Conservation (phyloP, 1,139 yeast species). For the Hansenula sp. region DNA sequence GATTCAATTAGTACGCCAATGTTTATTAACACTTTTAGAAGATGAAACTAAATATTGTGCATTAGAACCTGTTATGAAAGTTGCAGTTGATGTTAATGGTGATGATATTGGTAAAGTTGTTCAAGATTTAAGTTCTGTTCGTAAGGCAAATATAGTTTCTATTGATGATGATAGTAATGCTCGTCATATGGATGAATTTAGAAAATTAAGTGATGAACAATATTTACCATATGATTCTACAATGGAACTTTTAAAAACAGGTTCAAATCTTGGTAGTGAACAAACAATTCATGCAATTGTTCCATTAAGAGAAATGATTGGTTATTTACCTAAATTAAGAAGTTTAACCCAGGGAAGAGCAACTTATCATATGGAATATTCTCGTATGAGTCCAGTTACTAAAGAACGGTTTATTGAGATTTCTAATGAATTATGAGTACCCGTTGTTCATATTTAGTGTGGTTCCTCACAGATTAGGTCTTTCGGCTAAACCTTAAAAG, state of each 20-base stretch:
- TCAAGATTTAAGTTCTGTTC: constrained; percentile 69
- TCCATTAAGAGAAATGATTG: constrained; percentile 87
- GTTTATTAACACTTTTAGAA: constrained; percentile 36
- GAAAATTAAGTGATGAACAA: constrained; percentile 44
- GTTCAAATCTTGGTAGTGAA: constrained; percentile 27
- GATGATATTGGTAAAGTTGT: constrained; percentile 78
- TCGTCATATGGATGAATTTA: constrained; percentile 39
- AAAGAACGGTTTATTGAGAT: constrained; percentile 41
- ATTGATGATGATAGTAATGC: constrained; percentile 55
- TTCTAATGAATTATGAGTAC: constrained; percentile 19
- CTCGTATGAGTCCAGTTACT: constrained; percentile 64
- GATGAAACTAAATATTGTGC: constrained; percentile 38
- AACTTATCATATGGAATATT: constrained; percentile 71
- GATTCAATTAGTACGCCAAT: constrained; percentile 40
- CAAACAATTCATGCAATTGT: constrained; percentile 71
- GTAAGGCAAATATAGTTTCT: constrained; percentile 64
- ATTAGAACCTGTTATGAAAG: constrained; percentile 85
- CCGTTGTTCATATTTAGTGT: too few species aligned
- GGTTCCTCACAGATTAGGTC: too few species aligned
- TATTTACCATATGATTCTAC: constrained; percentile 59
- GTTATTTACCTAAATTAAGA: constrained; percentile 73
- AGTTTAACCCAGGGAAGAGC: constrained; percentile 91
- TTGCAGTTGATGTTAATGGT: constrained; percentile 63
- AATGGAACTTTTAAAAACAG: constrained; percentile 22
- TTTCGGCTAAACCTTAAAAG: too few species aligned